Evolutionary conservation across 148 eudicot species (phyloP).

Genomic region (Selenicereus undatus): DNA sequence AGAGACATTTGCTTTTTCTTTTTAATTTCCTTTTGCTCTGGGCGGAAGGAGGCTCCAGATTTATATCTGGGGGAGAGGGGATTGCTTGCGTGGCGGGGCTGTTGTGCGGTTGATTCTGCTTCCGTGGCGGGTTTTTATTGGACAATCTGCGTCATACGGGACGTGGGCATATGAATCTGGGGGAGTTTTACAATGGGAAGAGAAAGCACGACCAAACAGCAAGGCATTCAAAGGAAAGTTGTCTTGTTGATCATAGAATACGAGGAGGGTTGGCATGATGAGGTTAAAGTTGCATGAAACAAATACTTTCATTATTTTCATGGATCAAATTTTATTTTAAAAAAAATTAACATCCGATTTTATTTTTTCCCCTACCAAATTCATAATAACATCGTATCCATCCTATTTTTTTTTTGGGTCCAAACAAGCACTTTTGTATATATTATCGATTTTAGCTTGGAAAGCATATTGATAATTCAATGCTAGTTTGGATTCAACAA

Average conservation of each 20-base stretch:
- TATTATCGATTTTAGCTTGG: no score
- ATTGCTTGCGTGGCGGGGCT: not conserved
- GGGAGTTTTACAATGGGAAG: not conserved
- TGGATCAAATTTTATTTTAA: no score
- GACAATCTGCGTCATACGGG: not conserved
- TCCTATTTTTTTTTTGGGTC: no score
- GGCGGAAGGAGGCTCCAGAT: not conserved
- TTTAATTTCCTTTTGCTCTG: not conserved
- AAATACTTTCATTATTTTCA: no score
- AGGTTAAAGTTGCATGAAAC: not conserved
- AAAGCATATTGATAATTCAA: no score
- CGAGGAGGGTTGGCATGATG: not conserved
- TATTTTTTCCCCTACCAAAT: no score
- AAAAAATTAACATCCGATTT: no score
- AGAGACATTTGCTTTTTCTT: not conserved
- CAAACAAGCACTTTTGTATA: no score
- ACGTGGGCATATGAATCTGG: not conserved
- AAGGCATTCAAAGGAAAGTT: not conserved
- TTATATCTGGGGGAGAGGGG: not conserved
- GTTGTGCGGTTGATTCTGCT: not conserved
- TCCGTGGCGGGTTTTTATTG: conserved; percentile 6
- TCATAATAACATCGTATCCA: no score
- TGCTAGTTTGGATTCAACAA: no score
- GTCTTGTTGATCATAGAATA: not conserved
- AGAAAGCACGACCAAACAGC: not conserved